Evolutionary conservation across 352 stramenopile species (phyloP).

Genomic region (Phytophthora ramorum): DNA sequence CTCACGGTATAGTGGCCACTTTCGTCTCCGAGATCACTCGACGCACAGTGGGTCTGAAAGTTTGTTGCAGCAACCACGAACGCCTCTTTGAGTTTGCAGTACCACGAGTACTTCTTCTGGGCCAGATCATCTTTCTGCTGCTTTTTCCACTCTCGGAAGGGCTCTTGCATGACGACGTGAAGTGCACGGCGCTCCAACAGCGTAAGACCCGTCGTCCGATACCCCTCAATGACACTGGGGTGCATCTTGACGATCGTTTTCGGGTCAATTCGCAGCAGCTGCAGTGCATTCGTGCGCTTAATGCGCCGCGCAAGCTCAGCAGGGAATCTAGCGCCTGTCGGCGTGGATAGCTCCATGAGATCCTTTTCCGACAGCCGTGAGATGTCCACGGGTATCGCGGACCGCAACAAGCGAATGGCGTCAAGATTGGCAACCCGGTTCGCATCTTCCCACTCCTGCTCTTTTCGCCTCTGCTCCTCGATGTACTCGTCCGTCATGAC

Average conservation of each 20-base stretch:
- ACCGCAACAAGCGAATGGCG: constrained; percentile 65
- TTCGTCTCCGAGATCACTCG: neutral
- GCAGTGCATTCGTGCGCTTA: constrained; percentile 91
- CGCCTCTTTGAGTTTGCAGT: constrained; percentile 76
- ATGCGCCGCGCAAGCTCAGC: constrained; percentile 79
- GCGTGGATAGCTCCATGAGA: constrained; percentile 57
- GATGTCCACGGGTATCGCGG: constrained; percentile 86
- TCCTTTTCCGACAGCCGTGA: constrained; percentile 79
- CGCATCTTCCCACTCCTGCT: constrained; percentile 78
- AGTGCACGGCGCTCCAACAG: constrained; percentile 89
- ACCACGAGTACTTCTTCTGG: constrained; percentile 84
- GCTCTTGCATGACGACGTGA: constrained; percentile 68
- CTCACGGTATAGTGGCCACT: neutral
- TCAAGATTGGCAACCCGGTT: constrained; percentile 58
- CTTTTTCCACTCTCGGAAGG: constrained; percentile 74
- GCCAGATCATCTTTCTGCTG: constrained; percentile 86
- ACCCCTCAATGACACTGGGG: constrained; percentile 73
- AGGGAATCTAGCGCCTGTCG: constrained; percentile 69
- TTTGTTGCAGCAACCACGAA: constrained; percentile 46
- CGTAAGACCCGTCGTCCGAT: constrained; percentile 68
- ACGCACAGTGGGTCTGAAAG: constrained; percentile 39
- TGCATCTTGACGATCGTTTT: constrained; percentile 86
- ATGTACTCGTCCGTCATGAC: constrained; percentile 91
- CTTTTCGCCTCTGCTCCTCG: constrained; percentile 69
- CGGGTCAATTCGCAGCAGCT: constrained; percentile 79